These are phyloP conservation scores for Mycocentrospora acerina DNA, from an alignment of 2,329 filamentous ascomycete genomes.

Conservation along the genomic window DNA sequence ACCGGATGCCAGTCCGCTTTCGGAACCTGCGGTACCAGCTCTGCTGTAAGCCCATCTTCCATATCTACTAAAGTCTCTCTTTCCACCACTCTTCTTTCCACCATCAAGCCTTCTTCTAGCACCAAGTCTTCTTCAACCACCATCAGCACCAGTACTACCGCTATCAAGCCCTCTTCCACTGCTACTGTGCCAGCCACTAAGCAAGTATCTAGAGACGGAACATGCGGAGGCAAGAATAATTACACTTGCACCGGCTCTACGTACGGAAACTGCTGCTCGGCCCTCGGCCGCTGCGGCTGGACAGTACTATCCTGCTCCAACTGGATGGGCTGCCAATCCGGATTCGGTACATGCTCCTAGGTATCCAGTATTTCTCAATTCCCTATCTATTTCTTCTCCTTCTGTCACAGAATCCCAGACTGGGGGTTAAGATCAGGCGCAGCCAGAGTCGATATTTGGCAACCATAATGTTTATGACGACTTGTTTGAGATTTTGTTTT, in stretches of 20 bases:
- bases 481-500: too few relatives aligned
- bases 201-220: conserved; percentile 29
- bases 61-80: too few relatives aligned
- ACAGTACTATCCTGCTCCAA: conserved; percentile 34
- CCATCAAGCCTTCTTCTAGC: too few relatives aligned
- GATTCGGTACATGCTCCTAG: conserved; percentile 29
- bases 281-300: conserved; percentile 45
- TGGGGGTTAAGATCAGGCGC: too few relatives aligned
- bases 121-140: conserved; percentile 6
- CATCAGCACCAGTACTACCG: conserved; percentile 6
- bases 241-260: conserved; percentile 46
- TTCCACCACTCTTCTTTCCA: too few relatives aligned
- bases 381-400: too few relatives aligned
- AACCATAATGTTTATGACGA: too few relatives aligned
- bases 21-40: conserved; percentile 26
- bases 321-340: conserved; percentile 31
- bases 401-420: too few relatives aligned
- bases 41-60: conserved; percentile 4
- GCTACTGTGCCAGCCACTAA: too few relatives aligned
- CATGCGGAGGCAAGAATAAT: conserved; percentile 23
- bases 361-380: too few relatives aligned
- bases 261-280: conserved; percentile 50
- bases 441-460: too few relatives aligned
- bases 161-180: too few relatives aligned
- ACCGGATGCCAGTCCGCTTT: conserved; percentile 37